A percentile compares a stretch with the other conserved stretches of the same genome.
These are phyloP conservation scores for Parmales sp. DNA, from an alignment of 108 stramenopile species.

Conservation along the genomic window DNA sequence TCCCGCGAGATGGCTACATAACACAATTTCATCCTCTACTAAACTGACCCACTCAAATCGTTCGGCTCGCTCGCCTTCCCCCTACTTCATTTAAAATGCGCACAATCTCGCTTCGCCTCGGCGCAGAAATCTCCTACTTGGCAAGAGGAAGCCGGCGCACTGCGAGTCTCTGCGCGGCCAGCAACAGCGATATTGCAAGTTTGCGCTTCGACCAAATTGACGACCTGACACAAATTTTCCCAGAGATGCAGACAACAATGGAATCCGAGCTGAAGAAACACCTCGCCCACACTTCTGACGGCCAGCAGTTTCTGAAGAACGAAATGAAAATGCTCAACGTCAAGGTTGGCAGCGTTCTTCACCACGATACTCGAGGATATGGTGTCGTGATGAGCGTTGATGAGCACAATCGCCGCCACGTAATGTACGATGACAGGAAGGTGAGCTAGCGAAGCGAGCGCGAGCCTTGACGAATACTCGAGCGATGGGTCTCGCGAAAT, in stretches of 20 bases:
- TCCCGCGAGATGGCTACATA: too few relatives aligned
- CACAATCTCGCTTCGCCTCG: too few relatives aligned
- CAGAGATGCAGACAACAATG: constrained; percentile 1
- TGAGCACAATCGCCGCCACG: constrained; percentile 5
- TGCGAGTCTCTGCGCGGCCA: neutral
- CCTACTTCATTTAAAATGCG: too few relatives aligned
- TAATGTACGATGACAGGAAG: neutral
- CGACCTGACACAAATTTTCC: neutral
- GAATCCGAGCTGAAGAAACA: constrained; percentile 8
- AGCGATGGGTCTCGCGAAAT: too few relatives aligned
- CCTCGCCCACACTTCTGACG: neutral
- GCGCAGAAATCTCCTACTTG: constrained; percentile 1
- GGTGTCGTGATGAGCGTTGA: neutral
- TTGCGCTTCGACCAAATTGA: neutral
- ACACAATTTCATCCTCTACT: too few relatives aligned
- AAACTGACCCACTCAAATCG: too few relatives aligned
- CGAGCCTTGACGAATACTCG: too few relatives aligned
- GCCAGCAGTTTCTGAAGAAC: neutral
- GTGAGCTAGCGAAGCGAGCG: too few relatives aligned
- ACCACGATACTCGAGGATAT: neutral
- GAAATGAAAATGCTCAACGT: constrained; percentile 1
- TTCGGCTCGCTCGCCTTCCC: too few relatives aligned
- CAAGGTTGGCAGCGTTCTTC: neutral
- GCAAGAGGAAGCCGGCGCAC: neutral
- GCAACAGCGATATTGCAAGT: neutral